Base-by-base conservation (phyloP, 1,284 basidiomycete species). In the Ustilago loliicola region DNA sequence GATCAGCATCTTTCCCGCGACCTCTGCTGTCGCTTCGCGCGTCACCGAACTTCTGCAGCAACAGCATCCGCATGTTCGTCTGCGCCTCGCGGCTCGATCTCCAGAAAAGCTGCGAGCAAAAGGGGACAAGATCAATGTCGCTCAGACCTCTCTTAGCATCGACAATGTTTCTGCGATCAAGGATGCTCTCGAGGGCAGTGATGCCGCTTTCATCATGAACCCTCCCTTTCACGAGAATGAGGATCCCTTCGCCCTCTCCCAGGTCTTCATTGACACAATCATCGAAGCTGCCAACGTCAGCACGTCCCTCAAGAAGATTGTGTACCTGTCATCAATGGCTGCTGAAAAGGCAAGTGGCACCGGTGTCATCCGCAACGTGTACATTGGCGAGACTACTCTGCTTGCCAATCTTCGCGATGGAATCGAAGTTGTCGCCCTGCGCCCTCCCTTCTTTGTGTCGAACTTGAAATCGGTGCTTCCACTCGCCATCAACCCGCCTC, bases 1-100 rank as follows among this genome's bases (percentile, higher is more conserved):
- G 34, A 67, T 67, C 61, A 72, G 71, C 40, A 57, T 72, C 50
- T 72, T 72, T 53, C 65, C 71, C 19, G 71, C 71, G 19, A 56
- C 71, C 19, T 72, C 71, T 8, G 56, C 55, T 0, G 67, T 25
- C 25, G 71, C 61, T 10, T 23, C 29, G 15, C 40, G 48, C 51
- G 32, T 67, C n/a, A 47, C 48, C 9, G 30, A 61, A 52, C 56
- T 72, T 15, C 32, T 72, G 50, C 45, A 53, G 45, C 42, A 67
- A n/a, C 45, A 67, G 23, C 53, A 72, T 9, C 61, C 70, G 25
- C 42, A 61, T 7, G 53, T 72, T n/a, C 48, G 56, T 5, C 1
- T 72, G 11, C 64, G 65, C 2, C 71, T 67, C 9, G 65, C 71
- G 6, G 65, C 64, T 15, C 61, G 71, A 25, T 23, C 52, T 13